A percentile compares a stretch with the other conserved stretches of the same genome.
Evolutionary conservation across 2,329 filamentous ascomycete genomes (phyloP).

Genomic region (Curvularia sp.): DNA sequence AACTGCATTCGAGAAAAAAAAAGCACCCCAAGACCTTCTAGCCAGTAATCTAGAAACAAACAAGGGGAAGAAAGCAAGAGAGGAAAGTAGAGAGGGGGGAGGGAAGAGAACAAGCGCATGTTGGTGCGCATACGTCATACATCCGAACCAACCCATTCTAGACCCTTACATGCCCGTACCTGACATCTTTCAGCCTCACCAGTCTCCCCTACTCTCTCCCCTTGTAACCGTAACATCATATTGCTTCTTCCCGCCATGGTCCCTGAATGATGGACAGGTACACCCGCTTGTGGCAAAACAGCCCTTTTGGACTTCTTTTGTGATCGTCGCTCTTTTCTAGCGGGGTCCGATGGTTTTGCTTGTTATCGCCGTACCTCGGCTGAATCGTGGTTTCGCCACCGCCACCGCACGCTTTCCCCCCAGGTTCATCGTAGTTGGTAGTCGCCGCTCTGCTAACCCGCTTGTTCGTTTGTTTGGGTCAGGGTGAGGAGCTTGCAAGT

Average conservation of each 20-base stretch:
- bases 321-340: neutral
- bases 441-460: neutral
- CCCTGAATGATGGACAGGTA: conserved; percentile 9
- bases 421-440: too few relatives aligned
- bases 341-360: neutral
- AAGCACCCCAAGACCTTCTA: neutral
- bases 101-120: neutral
- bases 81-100: neutral
- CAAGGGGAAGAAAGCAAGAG: neutral
- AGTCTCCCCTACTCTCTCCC: too few relatives aligned
- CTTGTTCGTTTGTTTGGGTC: neutral
- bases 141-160: neutral
- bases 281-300: neutral
- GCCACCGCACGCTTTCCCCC: too few relatives aligned
- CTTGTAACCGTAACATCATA: neutral
- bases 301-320: neutral
- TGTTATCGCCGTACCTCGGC: neutral
- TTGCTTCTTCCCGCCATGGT: neutral
- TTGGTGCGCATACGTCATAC: neutral
- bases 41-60: neutral
- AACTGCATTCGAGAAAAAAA: neutral
- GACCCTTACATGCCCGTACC: neutral
- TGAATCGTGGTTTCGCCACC: neutral
- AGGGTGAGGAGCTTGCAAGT: neutral
- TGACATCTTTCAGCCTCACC: neutral